Base-by-base conservation (phyloP, 441 rosid genomes). In the Gossypium gossypioides region DNA sequence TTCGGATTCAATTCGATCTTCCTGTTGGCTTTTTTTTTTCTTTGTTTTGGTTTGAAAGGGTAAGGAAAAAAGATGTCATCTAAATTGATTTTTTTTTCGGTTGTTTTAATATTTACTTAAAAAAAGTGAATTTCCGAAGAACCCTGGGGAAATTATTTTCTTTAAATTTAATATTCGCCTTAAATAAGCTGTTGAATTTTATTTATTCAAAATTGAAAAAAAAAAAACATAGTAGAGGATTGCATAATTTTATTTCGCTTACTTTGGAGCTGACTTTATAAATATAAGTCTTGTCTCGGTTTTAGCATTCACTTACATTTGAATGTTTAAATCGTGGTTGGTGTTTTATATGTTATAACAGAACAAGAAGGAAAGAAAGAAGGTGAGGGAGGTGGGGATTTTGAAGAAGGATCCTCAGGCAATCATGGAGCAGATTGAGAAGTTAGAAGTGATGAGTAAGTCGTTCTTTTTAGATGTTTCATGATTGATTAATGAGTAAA, bases 301-400 rank as follows among this genome's bases (percentile, higher is more conserved):
- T 24, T 16, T 2, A 25, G 1, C 2, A 24, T 66, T 6, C 6
- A 2, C 0, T 7, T 46, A 2, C 5, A n/a, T n/a, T 66, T 24
- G 48, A 46, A 22, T 66, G 40, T 66, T 46, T 5, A 4, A 22
- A 22, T 56, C 8, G 12, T 69, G 21, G 10, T 34, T 56, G 6
- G 22, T 69, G 52, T 63, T n/a, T 40, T 37, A 37, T 63, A 3
- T 40, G 15, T 63, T 52, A 13, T 57, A 40, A 78, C 94, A 92
- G 97, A 94, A 92, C 82, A 94, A 94, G 88, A 94, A 90, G 72
- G 99, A 94, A 77, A 86, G 97, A 40, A 90, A 94, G 85, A 94
- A 94, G 84, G 99, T 94, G 78, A 89, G 99, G 78, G 99, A 94
- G 78, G 99, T 92, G 55, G 99, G 99, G 44, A 90, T 94, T 76